A percentile compares a stretch with the other conserved stretches of the same genome.
Evolutionary conservation across 2,329 filamentous ascomycete genomes (phyloP).

Genomic region (Didymella keratinophila): DNA sequence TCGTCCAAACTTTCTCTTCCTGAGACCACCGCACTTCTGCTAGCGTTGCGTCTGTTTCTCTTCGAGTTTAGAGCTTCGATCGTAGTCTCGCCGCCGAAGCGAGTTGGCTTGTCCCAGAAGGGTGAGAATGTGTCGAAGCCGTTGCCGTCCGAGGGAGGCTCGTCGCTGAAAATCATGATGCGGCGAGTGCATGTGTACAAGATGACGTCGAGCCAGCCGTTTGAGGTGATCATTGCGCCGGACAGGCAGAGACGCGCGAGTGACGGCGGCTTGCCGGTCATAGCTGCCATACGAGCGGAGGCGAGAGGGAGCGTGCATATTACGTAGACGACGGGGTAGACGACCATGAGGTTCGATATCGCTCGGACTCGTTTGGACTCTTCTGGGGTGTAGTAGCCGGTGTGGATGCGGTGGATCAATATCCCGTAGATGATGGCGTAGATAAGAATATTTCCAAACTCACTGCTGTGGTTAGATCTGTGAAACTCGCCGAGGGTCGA

Average conservation of each 20-base stretch:
- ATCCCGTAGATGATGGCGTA: slow-evolving; percentile 57
- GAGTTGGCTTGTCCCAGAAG: slow-evolving; percentile 46
- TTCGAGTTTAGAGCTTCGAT: slow-evolving; percentile 44
- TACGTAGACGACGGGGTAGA: slow-evolving; percentile 74
- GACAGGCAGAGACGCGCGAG: slow-evolving; percentile 60
- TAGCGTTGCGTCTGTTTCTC: slow-evolving; percentile 21
- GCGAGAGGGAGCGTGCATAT: slow-evolving; percentile 73
- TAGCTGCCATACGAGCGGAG: slow-evolving; percentile 68
- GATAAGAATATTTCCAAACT: slow-evolving; percentile 61
- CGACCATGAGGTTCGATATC: slow-evolving; percentile 66
- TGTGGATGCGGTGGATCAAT: slow-evolving; percentile 49
- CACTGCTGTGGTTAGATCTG: slow-evolving; percentile 27
- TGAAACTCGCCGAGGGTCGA: not conserved
- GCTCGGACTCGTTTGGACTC: slow-evolving; percentile 48
- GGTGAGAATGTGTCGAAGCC: slow-evolving; percentile 48
- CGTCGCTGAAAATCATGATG: slow-evolving; percentile 62
- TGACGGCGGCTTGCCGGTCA: slow-evolving; percentile 61
- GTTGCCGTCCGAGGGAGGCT: slow-evolving; percentile 49
- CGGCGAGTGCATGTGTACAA: slow-evolving; percentile 66
- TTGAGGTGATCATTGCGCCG: slow-evolving; percentile 65
- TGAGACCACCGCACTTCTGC: slow-evolving; percentile 28
- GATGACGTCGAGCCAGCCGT: slow-evolving; percentile 66
- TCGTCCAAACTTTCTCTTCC: slow-evolving; percentile 36
- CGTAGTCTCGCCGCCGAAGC: slow-evolving; percentile 57
- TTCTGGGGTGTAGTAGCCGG: slow-evolving; percentile 45